Evolutionary conservation across 805 yeast genomes (phyloP).

Genomic region (Pichia gijzeniarum): DNA sequence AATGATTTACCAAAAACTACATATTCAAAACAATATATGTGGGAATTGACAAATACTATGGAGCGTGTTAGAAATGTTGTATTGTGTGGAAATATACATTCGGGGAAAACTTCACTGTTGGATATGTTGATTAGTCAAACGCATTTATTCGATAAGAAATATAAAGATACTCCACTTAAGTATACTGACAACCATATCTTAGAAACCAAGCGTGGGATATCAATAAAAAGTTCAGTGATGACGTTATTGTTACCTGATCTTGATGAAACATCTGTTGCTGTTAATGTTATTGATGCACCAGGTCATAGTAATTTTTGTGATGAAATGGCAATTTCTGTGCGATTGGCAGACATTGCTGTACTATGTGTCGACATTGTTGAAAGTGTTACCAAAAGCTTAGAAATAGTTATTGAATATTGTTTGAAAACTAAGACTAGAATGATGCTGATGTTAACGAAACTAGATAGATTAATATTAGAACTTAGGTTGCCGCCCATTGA

Average conservation of each 20-base stretch:
- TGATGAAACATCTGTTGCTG: constrained; percentile 45
- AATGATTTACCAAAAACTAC: constrained; percentile 48
- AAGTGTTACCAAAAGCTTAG: constrained; percentile 62
- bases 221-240: constrained; percentile 58
- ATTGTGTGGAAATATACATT: constrained; percentile 70
- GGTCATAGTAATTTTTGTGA: constrained; percentile 86
- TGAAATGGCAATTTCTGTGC: constrained; percentile 54
- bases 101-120: constrained; percentile 79
- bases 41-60: constrained; percentile 42
- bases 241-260: constrained; percentile 52
- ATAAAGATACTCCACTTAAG: constrained; percentile 42
- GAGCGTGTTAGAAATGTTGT: constrained; percentile 69
- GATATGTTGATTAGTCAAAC: constrained; percentile 65
- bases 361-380: constrained; percentile 81
- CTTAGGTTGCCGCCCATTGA: constrained; percentile 68
- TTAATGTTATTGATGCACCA: constrained; percentile 78
- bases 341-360: constrained; percentile 58
- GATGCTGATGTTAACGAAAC: constrained; percentile 63
- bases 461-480: constrained; percentile 83
- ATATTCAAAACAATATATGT: constrained; percentile 60
- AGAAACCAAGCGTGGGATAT: constrained; percentile 65
- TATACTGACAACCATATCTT: constrained; percentile 68
- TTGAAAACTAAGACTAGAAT: constrained; percentile 46
- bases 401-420: constrained; percentile 45
- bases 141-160: constrained; percentile 38